Percentiles rank a stretch among this genome's conserved stretches.
Conservation (phyloP, 2,329 filamentous ascomycete genomes). For the Monilinia polystroma region DNA sequence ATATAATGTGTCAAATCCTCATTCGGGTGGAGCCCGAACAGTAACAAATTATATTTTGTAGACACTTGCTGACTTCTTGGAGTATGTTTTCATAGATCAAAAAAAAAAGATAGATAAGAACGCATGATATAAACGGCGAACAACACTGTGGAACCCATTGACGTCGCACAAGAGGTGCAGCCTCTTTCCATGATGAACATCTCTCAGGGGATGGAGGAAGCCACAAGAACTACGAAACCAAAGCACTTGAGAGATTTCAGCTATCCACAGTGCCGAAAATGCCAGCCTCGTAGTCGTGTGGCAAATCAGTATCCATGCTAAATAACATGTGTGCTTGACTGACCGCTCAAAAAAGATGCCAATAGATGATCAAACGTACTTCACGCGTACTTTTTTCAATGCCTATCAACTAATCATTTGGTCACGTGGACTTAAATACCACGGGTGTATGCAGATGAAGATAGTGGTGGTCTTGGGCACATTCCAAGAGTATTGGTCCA, state of each 20-base stretch:
- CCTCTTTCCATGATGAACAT: not conserved
- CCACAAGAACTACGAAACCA: not conserved
- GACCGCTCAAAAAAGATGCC: not conserved
- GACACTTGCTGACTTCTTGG: not conserved
- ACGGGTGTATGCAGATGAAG: not conserved
- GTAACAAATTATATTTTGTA: not conserved
- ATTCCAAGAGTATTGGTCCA: conserved; percentile 6
- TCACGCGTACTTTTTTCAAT: not conserved
- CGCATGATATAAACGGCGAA: conserved; percentile 1
- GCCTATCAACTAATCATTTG: not conserved
- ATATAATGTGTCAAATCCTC: not conserved
- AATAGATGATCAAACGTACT: not conserved
- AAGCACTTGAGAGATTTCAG: not conserved
- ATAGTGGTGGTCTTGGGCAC: not conserved
- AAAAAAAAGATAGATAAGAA: conserved; percentile 10
- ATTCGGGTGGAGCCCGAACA: conserved; percentile 6
- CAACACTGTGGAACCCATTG: not conserved
- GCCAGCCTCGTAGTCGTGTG: not conserved
- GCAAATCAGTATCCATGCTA: conserved; percentile 3
- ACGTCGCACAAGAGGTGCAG: not conserved
- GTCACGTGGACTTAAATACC: not conserved
- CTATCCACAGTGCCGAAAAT: not conserved
- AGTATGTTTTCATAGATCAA: not conserved
- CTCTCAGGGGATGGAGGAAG: not conserved
- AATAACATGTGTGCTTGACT: conserved; percentile 1